Percentiles rank a stretch among this genome's conserved stretches.
phyloP scores from a whole-genome alignment of 306 rosid species.

The Prunus dulcis region DNA sequence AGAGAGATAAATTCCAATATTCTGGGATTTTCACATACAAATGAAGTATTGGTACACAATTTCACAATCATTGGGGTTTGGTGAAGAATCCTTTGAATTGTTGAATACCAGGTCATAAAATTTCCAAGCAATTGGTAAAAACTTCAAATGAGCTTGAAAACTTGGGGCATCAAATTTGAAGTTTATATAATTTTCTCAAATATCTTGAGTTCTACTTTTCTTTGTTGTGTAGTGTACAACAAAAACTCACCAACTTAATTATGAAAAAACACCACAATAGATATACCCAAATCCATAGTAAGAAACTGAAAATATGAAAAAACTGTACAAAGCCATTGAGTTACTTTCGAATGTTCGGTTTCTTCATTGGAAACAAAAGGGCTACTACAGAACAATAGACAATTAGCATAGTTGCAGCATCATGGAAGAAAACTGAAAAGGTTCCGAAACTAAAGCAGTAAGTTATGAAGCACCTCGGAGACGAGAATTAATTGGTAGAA shows the following conservation, averaged over 20 bases:
- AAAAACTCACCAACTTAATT: constrained; percentile 24
- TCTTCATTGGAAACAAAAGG: constrained; percentile 52
- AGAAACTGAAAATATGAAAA: constrained; percentile 21
- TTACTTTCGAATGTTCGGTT: constrained; percentile 43
- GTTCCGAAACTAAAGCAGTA: constrained; percentile 35
- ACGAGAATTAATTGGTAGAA: constrained; percentile 36
- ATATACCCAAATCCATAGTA: constrained; percentile 28
- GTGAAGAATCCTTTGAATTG: no score
- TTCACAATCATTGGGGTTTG: no score
- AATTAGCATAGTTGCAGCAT: constrained; percentile 57
- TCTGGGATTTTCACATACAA: no score
- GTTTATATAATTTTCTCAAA: no score
- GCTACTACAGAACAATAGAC: constrained; percentile 70
- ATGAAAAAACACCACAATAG: constrained; percentile 25
- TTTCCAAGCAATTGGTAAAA: neutral
- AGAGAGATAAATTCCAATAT: no score
- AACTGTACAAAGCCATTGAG: constrained; percentile 56
- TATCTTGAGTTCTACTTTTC: neutral
- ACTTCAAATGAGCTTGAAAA: neutral
- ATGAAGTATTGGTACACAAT: no score
- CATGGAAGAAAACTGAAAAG: constrained; percentile 33
- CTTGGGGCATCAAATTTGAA: neutral
- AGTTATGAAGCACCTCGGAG: constrained; percentile 60
- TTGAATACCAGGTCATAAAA: no score
- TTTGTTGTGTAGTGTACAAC: constrained; percentile 33